Percentiles rank a stretch among this genome's conserved stretches.
Conservation (phyloP, 495 filamentous ascomycete genomes). For the Talaromyces trachyspermus region DNA sequence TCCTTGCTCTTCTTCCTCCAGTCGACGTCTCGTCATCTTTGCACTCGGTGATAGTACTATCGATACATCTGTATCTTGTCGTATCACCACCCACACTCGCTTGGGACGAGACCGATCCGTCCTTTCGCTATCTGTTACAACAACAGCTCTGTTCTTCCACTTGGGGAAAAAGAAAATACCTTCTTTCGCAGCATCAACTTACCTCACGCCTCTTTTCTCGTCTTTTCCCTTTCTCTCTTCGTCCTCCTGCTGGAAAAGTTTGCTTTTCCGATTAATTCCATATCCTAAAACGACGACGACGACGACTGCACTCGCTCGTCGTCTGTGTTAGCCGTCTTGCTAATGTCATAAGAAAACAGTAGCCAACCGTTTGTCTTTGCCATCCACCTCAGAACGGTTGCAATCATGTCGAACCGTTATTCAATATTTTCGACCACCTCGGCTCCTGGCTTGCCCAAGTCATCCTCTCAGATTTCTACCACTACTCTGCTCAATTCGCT, state of each 20-base stretch:
- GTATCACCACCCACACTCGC: conserved; percentile 8
- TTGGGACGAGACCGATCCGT: background rate
- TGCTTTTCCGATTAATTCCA: background rate
- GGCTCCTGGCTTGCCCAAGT: conserved; percentile 51
- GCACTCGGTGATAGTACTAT: conserved; percentile 1
- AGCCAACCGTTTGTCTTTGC: background rate
- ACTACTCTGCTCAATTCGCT: conserved; percentile 86
- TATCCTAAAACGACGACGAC: background rate
- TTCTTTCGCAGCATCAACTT: background rate
- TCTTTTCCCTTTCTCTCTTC: background rate
- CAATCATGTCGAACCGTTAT: conserved; percentile 68
- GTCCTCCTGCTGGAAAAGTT: background rate
- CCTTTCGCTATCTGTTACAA: background rate
- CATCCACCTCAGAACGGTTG: background rate
- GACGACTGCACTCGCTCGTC: conserved; percentile 4
- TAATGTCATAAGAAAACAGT: conserved; percentile 3
- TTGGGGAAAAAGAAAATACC: too few species aligned
- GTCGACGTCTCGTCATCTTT: background rate
- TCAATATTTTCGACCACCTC: conserved; percentile 81
- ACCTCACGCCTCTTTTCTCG: background rate
- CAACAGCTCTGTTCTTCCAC: too few species aligned
- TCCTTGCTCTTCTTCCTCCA: background rate
- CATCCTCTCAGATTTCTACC: conserved; percentile 77
- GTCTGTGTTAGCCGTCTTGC: background rate
- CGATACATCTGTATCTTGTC: background rate